Base-by-base conservation (phyloP, 306 rosid genomes). In the Dalbergia cultrata region DNA sequence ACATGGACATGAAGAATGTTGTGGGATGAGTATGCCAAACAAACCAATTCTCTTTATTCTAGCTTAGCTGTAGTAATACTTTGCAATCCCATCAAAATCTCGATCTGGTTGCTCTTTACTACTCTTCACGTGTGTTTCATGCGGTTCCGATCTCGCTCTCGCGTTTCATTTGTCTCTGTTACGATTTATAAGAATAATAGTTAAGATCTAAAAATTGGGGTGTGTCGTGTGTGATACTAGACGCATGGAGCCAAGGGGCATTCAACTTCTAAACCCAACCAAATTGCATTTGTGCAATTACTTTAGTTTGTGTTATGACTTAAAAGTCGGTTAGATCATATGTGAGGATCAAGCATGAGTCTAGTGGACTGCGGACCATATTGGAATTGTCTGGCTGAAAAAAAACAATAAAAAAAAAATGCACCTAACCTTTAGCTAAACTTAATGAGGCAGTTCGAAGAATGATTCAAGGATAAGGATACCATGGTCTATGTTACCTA, bases 61-160 rank as follows among this genome's bases (percentile, higher is more conserved):
- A 5, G 13, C 66, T 13, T 56, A 56, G 41, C 77, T 39, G 9
- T 26, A 26, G 31, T 26, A 26, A 26, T 26, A 10, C 12, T 56
- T 50, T 39, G 66, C 22, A 41, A 31, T 52, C 34, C 80, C 37
- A 50, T 79, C 17, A 19, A 70, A 62, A 82, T 45, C 62, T 33
- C n/a, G n/a, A n/a, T n/a, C 5, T 19, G 37, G 84, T 69, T 64
- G 56, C 72, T 21, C 69, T 82, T 76, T 76, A 19, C 79, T 49
- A 19, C 70, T 63, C 39, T 19, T 72, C 85, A 85, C 79, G 80
- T 77, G 88, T 59, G 17, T 31, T 65, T 63, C 82, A 83, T 86
- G 86, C 80, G 91, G 16, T 62, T 14, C 9, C 45, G 44, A 37
- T 17, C 13, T 37, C 13, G 54, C 67, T 8, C 22, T 41, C 11